A percentile compares a stretch with the other conserved stretches of the same genome.
These are phyloP conservation scores for Colletotrichum agaves DNA, from an alignment of 2,329 filamentous ascomycete genomes.

Conservation along the genomic window DNA sequence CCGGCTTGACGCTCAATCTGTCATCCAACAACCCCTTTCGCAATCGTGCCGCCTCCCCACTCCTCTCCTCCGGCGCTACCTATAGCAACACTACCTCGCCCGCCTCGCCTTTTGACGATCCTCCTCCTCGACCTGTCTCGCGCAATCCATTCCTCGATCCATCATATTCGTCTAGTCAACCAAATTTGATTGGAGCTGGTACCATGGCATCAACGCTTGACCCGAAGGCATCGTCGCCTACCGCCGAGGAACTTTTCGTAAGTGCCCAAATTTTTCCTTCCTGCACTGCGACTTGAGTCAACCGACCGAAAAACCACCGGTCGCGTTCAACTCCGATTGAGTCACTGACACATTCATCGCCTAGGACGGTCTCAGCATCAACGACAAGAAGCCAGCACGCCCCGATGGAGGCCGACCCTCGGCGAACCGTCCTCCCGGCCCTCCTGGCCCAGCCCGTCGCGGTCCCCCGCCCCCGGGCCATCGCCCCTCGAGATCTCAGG, in stretches of 20 bases:
- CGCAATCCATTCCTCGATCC: conserved; percentile 81
- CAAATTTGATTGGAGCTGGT: conserved; percentile 53
- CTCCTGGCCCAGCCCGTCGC: conserved; percentile 55
- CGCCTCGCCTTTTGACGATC: conserved; percentile 70
- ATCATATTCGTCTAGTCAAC: conserved; percentile 47
- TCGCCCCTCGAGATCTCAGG: conserved; percentile 73
- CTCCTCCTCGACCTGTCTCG: conserved; percentile 69
- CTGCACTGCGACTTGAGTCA: background rate
- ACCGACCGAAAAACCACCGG: background rate
- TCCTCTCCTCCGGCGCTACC: conserved; percentile 46
- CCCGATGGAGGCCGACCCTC: conserved; percentile 45
- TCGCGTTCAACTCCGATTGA: background rate
- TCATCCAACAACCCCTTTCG: conserved; percentile 86
- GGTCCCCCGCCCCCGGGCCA: conserved; percentile 60
- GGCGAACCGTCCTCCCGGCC: conserved; percentile 52
- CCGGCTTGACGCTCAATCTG: conserved; percentile 70
- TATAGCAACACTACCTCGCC: conserved; percentile 52
- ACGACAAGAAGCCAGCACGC: conserved; percentile 61
- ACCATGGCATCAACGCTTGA: conserved; percentile 62
- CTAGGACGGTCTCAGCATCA: conserved; percentile 75
- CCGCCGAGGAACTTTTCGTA: conserved; percentile 82
- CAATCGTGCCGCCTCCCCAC: conserved; percentile 75
- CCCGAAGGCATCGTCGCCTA: conserved; percentile 59
- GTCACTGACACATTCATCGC: conserved; percentile 37
- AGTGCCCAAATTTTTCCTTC: conserved; percentile 51